phyloP scores from a whole-genome alignment of 2,329 filamentous ascomycete species.

The Colletotrichum sp. region DNA sequence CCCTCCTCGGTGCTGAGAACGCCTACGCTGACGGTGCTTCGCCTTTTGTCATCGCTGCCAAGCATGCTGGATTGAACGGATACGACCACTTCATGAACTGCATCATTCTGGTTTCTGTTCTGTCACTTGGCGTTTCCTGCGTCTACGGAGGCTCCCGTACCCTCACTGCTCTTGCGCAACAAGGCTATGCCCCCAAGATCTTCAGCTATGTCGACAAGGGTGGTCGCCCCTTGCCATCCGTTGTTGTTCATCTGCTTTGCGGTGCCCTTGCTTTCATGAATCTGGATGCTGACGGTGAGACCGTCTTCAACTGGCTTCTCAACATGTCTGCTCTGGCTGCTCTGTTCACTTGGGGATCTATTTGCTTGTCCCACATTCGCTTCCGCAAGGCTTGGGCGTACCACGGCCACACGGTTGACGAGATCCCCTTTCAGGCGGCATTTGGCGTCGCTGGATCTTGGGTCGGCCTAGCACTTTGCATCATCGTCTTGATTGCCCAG shows the following conservation, averaged over 20 bases:
- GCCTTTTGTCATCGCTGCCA: conserved; percentile 64
- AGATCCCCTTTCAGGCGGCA: conserved; percentile 69
- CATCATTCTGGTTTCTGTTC: conserved; percentile 62
- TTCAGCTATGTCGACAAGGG: conserved; percentile 63
- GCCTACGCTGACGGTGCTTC: conserved; percentile 36
- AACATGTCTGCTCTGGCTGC: conserved; percentile 69
- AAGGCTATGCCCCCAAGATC: conserved; percentile 62
- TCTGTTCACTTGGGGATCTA: conserved; percentile 73
- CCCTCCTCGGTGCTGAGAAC: conserved; percentile 35
- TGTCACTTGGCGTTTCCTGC: conserved; percentile 64
- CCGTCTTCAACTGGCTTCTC: conserved; percentile 70
- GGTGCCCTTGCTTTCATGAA: conserved; percentile 57
- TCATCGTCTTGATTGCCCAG: conserved; percentile 62
- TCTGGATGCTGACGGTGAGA: conserved; percentile 46
- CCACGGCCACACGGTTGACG: conserved; percentile 67
- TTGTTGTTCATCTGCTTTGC: conserved; percentile 51
- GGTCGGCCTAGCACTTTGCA: conserved; percentile 63
- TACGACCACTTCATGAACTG: conserved; percentile 65
- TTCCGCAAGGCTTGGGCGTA: conserved; percentile 69
- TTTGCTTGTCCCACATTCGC: conserved; percentile 72
- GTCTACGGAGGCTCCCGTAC: conserved; percentile 67
- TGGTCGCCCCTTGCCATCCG: conserved; percentile 59
- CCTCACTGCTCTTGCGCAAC: conserved; percentile 62
- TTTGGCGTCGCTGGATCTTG: conserved; percentile 69
- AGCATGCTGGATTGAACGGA: conserved; percentile 53